Evolutionary conservation across 805 yeast genomes (phyloP).

Genomic region (Danielia oregonensis): DNA sequence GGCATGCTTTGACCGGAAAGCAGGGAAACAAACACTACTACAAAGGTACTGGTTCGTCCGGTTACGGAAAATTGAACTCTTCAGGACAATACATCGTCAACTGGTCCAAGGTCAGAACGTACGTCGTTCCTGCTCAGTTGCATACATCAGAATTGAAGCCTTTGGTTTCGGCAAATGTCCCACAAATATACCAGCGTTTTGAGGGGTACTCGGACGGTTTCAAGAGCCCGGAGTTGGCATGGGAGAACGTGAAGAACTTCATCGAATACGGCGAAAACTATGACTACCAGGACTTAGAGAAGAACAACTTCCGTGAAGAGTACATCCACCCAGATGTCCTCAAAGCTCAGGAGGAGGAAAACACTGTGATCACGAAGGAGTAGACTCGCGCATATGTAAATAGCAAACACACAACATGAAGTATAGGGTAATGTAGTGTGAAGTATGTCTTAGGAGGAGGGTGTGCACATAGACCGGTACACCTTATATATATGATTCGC

Average conservation of each 20-base stretch:
- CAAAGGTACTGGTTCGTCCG: slow-evolving; percentile 95
- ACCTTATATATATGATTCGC: too few relatives aligned
- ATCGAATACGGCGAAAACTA: slow-evolving; percentile 66
- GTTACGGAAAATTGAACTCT: slow-evolving; percentile 77
- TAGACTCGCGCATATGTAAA: slow-evolving; percentile 2
- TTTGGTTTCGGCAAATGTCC: slow-evolving; percentile 69
- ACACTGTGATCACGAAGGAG: slow-evolving; percentile 7
- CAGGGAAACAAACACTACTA: slow-evolving; percentile 92
- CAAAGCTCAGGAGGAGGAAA: slow-evolving; percentile 12
- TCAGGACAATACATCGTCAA: slow-evolving; percentile 73
- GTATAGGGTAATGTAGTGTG: too few relatives aligned
- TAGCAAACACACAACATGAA: too few relatives aligned
- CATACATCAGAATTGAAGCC: slow-evolving; percentile 53
- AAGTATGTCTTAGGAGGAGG: too few relatives aligned
- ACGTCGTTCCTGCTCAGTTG: slow-evolving; percentile 66
- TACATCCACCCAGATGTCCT: slow-evolving; percentile 26
- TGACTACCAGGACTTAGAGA: slow-evolving; percentile 33
- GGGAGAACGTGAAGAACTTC: slow-evolving; percentile 70
- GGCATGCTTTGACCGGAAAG: slow-evolving; percentile 82
- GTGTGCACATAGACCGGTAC: too few relatives aligned
- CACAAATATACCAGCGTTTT: slow-evolving; percentile 64
- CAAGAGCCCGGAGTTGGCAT: slow-evolving; percentile 67
- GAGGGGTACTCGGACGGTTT: slow-evolving; percentile 70
- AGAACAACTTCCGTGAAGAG: slow-evolving; percentile 33
- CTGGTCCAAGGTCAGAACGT: slow-evolving; percentile 87